Evolutionary conservation across 2,329 filamentous ascomycete genomes (phyloP).

Genomic region (Rhytidhysteron rufulum): DNA sequence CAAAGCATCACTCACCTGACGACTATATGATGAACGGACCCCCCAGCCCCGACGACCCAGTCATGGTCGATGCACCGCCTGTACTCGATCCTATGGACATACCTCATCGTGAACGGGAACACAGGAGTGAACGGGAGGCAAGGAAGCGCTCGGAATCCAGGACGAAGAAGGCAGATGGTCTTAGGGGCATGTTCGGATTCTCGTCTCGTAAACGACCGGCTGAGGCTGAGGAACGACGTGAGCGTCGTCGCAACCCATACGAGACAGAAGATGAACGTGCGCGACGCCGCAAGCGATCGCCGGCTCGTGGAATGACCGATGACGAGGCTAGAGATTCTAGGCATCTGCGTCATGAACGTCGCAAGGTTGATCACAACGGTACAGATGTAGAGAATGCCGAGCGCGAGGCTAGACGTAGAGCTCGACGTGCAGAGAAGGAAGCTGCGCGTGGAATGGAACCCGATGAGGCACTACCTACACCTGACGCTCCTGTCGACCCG

Average conservation of each 20-base stretch:
- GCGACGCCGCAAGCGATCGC: slow-evolving; percentile 35
- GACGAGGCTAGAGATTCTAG: slow-evolving; percentile 35
- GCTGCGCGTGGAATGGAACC: no score
- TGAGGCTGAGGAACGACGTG: slow-evolving; percentile 26
- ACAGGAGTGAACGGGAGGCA: slow-evolving; percentile 44
- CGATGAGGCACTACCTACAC: neutral
- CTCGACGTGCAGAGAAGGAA: neutral
- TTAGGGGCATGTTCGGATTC: slow-evolving; percentile 50
- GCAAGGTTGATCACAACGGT: slow-evolving; percentile 18
- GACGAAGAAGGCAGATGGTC: slow-evolving; percentile 57
- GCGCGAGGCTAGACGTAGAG: neutral
- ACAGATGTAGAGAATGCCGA: slow-evolving; percentile 15
- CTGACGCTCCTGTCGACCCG: slow-evolving; percentile 23
- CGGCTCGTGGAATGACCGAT: slow-evolving; percentile 29
- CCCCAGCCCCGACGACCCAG: slow-evolving; percentile 41
- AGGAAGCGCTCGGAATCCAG: slow-evolving; percentile 60
- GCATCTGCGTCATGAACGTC: slow-evolving; percentile 33
- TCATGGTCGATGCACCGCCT: slow-evolving; percentile 36
- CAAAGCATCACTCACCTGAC: slow-evolving; percentile 37
- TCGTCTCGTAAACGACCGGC: slow-evolving; percentile 29
- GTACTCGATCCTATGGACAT: slow-evolving; percentile 48
- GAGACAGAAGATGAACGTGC: slow-evolving; percentile 35
- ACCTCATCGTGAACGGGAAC: slow-evolving; percentile 39
- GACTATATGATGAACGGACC: slow-evolving; percentile 32
- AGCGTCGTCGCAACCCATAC: slow-evolving; percentile 29